These are phyloP conservation scores for Umbelopsis isabellina DNA, from an alignment of 192 early-diverging fungal species.

Conservation along the genomic window DNA sequence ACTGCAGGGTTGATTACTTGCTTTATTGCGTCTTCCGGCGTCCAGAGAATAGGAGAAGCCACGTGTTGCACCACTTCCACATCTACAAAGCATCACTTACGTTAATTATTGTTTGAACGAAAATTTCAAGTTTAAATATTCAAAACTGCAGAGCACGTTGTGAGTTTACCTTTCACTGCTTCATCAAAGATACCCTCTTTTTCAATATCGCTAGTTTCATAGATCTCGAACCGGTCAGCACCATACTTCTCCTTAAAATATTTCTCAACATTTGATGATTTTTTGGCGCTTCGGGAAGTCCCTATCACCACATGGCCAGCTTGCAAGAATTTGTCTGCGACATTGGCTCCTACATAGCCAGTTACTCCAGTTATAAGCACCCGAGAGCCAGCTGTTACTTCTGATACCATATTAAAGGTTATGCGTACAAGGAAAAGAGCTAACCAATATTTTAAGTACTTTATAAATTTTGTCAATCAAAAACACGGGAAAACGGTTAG, in stretches of 20 bases:
- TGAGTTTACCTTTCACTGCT: slow-evolving; percentile 40
- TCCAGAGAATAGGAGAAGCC: slow-evolving; percentile 40
- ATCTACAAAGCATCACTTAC: neutral
- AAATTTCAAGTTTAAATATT: too few species aligned
- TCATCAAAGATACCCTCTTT: slow-evolving; percentile 43
- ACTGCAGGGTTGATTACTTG: slow-evolving; percentile 47
- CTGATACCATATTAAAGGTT: neutral
- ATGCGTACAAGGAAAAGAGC: too few species aligned
- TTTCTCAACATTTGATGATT: slow-evolving; percentile 13
- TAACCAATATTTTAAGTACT: too few species aligned
- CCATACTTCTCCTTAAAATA: slow-evolving; percentile 1
- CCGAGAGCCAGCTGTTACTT: neutral
- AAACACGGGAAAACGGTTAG: too few species aligned
- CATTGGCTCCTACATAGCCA: slow-evolving; percentile 46
- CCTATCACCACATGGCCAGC: slow-evolving; percentile 46
- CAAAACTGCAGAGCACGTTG: too few species aligned
- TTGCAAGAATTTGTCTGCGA: slow-evolving; percentile 48
- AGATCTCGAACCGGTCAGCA: slow-evolving; percentile 22
- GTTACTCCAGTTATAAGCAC: slow-evolving; percentile 33
- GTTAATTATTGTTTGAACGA: too few species aligned
- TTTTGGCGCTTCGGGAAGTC: slow-evolving; percentile 38
- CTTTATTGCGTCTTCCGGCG: neutral
- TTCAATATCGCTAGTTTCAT: slow-evolving; percentile 38
- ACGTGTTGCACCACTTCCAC: slow-evolving; percentile 44
- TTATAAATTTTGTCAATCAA: too few species aligned